phyloP scores from a whole-genome alignment of 371 early-diverging fungal genomes.

The Mortierella sp. region DNA sequence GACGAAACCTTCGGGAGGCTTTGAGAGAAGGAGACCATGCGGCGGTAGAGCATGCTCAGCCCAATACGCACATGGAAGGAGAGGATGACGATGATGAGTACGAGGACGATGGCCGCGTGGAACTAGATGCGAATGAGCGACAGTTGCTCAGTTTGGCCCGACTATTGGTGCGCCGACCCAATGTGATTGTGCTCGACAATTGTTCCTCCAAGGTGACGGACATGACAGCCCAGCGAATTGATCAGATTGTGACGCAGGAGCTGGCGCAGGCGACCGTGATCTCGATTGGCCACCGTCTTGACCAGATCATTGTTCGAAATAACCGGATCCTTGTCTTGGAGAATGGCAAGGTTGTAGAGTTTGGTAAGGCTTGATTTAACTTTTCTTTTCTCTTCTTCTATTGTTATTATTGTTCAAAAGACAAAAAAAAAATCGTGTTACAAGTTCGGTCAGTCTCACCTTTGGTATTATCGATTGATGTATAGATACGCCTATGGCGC shows the following conservation, averaged over 20 bases:
- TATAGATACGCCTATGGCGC: slow-evolving; percentile 39
- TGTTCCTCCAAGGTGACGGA: slow-evolving; percentile 46
- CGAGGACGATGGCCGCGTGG: slow-evolving; percentile 31
- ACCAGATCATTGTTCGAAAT: slow-evolving; percentile 39
- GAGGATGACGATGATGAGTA: slow-evolving; percentile 11
- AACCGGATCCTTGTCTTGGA: slow-evolving; percentile 46
- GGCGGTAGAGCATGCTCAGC: background rate
- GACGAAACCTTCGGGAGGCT: slow-evolving; percentile 19
- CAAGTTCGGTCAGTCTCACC: too few relatives aligned
- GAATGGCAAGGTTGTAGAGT: slow-evolving; percentile 40
- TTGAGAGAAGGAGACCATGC: background rate
- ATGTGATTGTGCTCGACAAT: slow-evolving; percentile 44
- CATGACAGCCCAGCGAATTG: slow-evolving; percentile 45
- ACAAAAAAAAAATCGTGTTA: too few relatives aligned
- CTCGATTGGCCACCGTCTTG: slow-evolving; percentile 42
- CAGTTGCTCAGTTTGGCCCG: slow-evolving; percentile 51
- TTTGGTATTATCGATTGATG: too few relatives aligned
- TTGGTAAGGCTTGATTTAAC: slow-evolving; percentile 26
- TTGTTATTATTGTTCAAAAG: too few relatives aligned
- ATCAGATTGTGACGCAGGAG: slow-evolving; percentile 45
- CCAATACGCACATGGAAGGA: slow-evolving; percentile 14
- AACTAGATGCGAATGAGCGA: slow-evolving; percentile 49
- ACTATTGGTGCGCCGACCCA: slow-evolving; percentile 41
- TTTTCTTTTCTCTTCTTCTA: background rate
- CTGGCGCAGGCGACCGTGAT: slow-evolving; percentile 34